Evolutionary conservation across 768 basidiomycete genomes (phyloP).

Genomic region (Botryobasidium botryosum): DNA sequence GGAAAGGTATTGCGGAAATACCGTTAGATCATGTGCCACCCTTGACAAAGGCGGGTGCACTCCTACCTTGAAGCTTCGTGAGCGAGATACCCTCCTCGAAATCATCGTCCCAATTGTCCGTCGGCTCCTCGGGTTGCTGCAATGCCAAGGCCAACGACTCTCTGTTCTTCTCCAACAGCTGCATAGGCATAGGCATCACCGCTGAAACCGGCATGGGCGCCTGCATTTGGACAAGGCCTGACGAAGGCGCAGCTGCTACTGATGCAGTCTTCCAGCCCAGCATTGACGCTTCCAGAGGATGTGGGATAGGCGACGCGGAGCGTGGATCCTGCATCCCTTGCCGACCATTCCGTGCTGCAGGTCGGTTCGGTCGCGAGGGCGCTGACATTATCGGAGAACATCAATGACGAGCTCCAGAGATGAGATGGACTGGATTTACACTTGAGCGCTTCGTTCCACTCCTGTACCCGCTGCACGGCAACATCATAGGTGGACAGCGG

Average conservation of each 20-base stretch:
- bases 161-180: conserved; percentile 3
- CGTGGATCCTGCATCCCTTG: conserved; percentile 7
- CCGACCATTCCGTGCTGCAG: not conserved
- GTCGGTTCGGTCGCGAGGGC: conserved; percentile 3
- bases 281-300: too few relatives aligned
- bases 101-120: conserved; percentile 97
- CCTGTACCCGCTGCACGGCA: conserved; percentile 85
- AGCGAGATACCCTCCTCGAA: conserved; percentile 89
- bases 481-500: conserved; percentile 78
- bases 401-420: conserved; percentile 5
- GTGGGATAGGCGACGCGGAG: conserved; percentile 7
- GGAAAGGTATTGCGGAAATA: not conserved
- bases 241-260: too few relatives aligned
- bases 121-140: conserved; percentile 67
- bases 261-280: too few relatives aligned
- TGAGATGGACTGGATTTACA: conserved; percentile 30
- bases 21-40: not conserved
- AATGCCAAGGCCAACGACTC: conserved; percentile 17
- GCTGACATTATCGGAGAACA: conserved; percentile 2
- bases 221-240: too few relatives aligned
- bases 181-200: conserved; percentile 24
- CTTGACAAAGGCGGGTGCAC: not conserved
- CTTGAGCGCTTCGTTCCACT: conserved; percentile 96
- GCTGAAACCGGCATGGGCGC: conserved; percentile 29
- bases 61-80: conserved; percentile 55